Conservation (phyloP, 2,329 filamentous ascomycete species). For the Aspergillus pseudoterreus region DNA sequence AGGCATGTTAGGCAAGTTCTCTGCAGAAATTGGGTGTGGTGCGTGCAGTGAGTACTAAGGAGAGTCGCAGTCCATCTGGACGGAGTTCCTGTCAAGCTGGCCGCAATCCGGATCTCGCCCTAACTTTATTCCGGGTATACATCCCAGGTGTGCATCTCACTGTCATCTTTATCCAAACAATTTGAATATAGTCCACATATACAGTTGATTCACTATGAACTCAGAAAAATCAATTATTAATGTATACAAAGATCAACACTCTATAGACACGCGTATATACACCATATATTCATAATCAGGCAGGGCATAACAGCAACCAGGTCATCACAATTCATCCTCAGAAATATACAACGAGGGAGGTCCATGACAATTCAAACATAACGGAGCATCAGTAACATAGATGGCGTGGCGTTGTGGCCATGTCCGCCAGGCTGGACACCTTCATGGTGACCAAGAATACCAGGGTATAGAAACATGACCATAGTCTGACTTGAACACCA, state of each 20-base stretch:
- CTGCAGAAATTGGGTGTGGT: neutral
- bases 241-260: conserved; percentile 13
- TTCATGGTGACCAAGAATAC: conserved; percentile 12
- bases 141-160: neutral
- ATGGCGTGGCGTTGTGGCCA: neutral
- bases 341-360: conserved; percentile 6
- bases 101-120: conserved; percentile 19
- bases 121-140: conserved; percentile 24
- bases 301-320: conserved; percentile 10
- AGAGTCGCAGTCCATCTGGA: neutral
- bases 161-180: too few relatives aligned
- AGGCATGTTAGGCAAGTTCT: conserved; percentile 54
- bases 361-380: conserved; percentile 6
- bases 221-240: conserved; percentile 6
- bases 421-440: neutral
- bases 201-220: conserved; percentile 1
- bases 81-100: conserved; percentile 21
- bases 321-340: conserved; percentile 7
- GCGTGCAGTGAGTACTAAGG: conserved; percentile 1
- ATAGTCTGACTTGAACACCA: conserved; percentile 10
- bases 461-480: conserved; percentile 17
- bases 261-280: conserved; percentile 11
- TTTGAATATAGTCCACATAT: neutral
- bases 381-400: conserved; percentile 4
- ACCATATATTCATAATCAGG: conserved; percentile 19